These are phyloP conservation scores for Glebionis coronaria DNA, from an alignment of 129 eudicot species.

Conservation along the genomic window DNA sequence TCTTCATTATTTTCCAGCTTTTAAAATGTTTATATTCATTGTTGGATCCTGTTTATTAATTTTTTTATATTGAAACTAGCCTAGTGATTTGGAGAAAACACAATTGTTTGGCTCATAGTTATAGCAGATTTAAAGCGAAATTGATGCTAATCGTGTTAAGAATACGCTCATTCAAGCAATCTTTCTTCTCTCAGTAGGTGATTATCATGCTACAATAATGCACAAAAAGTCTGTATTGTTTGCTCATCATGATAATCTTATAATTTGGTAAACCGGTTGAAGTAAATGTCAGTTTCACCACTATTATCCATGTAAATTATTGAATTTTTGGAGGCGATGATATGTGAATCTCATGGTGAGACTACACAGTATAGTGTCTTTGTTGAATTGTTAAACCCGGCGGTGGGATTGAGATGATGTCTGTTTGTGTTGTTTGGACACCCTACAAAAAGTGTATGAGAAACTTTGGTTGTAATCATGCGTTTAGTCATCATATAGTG, in stretches of 20 bases:
- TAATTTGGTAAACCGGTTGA: conserved; percentile 78
- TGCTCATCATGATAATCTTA: conserved; percentile 66
- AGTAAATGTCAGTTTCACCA: conserved; percentile 87
- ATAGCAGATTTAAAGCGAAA: too few relatives aligned
- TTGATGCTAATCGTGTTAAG: too few relatives aligned
- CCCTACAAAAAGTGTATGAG: conserved; percentile 93
- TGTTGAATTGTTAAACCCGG: conserved; percentile 85
- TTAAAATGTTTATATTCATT: too few relatives aligned
- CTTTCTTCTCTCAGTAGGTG: conserved; percentile 92
- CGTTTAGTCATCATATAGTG: too few relatives aligned
- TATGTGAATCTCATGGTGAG: conserved; percentile 91
- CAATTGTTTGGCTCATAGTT: too few relatives aligned
- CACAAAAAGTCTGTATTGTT: conserved; percentile 86
- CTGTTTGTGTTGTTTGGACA: conserved; percentile 90
- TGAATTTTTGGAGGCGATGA: conserved; percentile 96
- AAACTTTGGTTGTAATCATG: conserved; percentile 92
- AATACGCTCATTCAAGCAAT: too few relatives aligned
- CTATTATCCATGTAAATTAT: conserved; percentile 80
- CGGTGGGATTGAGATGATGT: conserved; percentile 84
- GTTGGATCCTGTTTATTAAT: too few relatives aligned
- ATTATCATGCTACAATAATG: conserved; percentile 89
- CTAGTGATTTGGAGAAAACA: too few relatives aligned
- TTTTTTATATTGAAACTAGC: too few relatives aligned
- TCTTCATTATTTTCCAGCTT: too few relatives aligned
- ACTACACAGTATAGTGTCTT: conserved; percentile 89